These are phyloP conservation scores for Tolypocladium amazonense DNA, from an alignment of 2,329 filamentous ascomycete genomes.

Conservation along the genomic window DNA sequence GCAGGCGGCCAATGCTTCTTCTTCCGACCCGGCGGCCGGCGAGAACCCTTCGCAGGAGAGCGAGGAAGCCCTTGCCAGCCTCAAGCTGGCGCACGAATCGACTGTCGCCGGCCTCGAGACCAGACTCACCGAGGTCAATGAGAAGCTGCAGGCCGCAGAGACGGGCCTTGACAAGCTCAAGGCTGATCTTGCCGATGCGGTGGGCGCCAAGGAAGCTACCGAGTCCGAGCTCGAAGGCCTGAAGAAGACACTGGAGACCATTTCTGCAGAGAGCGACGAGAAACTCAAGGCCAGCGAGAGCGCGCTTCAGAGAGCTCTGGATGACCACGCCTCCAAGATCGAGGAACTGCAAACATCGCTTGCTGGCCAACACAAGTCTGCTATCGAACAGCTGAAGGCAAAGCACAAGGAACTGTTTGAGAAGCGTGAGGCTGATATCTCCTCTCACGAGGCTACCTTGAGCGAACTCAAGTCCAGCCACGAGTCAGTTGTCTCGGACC, in stretches of 20 bases:
- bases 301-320: constrained; percentile 24
- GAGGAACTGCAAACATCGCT: constrained; percentile 39
- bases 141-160: constrained; percentile 41
- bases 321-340: constrained; percentile 39
- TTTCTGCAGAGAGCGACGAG: constrained; percentile 21
- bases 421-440: constrained; percentile 31
- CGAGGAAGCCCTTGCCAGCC: constrained; percentile 30
- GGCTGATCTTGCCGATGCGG: constrained; percentile 35
- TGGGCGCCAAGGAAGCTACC: constrained; percentile 36
- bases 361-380: constrained; percentile 36
- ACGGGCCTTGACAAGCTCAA: constrained; percentile 39
- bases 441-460: constrained; percentile 37
- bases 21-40: constrained; percentile 24
- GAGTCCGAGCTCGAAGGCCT: constrained; percentile 36
- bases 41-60: constrained; percentile 31
- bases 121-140: constrained; percentile 35
- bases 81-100: constrained; percentile 40
- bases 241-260: constrained; percentile 38
- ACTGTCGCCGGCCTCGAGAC: constrained; percentile 35
- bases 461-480: constrained; percentile 40
- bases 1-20: constrained; percentile 32
- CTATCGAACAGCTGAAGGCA: constrained; percentile 38
- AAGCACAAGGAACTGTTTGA: constrained; percentile 41
- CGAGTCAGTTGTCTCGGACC: constrained; percentile 32
- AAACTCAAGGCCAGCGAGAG: constrained; percentile 21